phyloP scores from a whole-genome alignment of 805 yeast genomes.

The fission yeast (Schizosaccharomyces pombe) region DNA sequence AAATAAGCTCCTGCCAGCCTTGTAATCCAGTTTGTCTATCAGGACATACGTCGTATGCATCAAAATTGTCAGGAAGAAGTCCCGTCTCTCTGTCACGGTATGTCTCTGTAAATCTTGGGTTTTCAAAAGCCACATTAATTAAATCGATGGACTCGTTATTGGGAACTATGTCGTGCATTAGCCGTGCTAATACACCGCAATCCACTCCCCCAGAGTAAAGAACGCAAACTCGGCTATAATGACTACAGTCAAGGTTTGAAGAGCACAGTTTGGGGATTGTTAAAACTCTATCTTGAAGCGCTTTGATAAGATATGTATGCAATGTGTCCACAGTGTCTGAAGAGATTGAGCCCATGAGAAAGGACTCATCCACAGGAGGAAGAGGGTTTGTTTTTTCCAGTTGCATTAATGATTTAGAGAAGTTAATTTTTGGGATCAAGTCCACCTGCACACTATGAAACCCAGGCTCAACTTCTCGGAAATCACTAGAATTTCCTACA shows the following conservation, averaged over 20 bases:
- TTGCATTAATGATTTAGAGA: too few relatives aligned
- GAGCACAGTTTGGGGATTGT: conserved; percentile 2
- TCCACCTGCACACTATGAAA: too few relatives aligned
- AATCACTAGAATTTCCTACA: conserved; percentile 6
- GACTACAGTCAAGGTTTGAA: background rate
- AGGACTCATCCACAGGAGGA: too few relatives aligned
- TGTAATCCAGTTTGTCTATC: conserved; percentile 55
- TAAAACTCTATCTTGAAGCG: background rate
- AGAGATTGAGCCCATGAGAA: too few relatives aligned
- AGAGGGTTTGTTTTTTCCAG: too few relatives aligned
- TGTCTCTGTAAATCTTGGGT: conserved; percentile 32
- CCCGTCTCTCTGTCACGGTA: background rate
- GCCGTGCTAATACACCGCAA: conserved; percentile 53
- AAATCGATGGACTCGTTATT: conserved; percentile 30
- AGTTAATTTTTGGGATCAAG: too few relatives aligned
- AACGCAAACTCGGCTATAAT: conserved; percentile 25
- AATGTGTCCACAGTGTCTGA: background rate
- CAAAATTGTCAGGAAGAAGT: background rate
- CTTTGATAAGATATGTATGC: background rate
- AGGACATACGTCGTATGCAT: conserved; percentile 21
- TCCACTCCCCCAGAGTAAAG: conserved; percentile 90
- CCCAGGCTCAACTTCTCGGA: conserved; percentile 20
- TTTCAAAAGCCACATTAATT: conserved; percentile 81
- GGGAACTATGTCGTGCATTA: conserved; percentile 13
- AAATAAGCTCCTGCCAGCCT: conserved; percentile 29